Base-by-base conservation (phyloP, 2,329 filamentous ascomycete genomes). In the Clathrospora elynae region DNA sequence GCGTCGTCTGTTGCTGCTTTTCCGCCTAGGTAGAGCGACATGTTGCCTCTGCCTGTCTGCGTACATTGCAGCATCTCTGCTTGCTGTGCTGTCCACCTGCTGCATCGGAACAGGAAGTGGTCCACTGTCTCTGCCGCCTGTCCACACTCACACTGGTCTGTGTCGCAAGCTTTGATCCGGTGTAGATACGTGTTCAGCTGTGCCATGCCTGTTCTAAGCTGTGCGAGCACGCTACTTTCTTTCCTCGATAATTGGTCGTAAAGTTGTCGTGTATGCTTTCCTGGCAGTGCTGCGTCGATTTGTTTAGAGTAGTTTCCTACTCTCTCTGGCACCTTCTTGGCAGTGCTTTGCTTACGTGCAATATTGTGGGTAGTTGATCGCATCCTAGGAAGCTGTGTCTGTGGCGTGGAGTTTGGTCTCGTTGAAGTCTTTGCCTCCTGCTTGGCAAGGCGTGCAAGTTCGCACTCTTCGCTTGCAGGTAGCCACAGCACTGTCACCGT, bases 181-280 rank as follows among this genome's bases (percentile, higher is more conserved):
- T 46, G 16, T 35, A 24, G 42, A 32, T 46, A 46, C 26, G 36
- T 41, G 36, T 46, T 46, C 11, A 46, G 36, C 32, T 37, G 24
- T 41, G 36, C 42, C 26, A 46, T 46, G 31, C 42, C 42, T 46
- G 36, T 46, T 36, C 36, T 41, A 24, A 46, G 36, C 36, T 46
- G 42, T 10, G 42, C 25, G 22, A 46, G 42, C 10, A 46, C 36
- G 25, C 42, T 46, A 13, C 31, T 37, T 28, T 40, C 36, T 36
- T 46, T 46, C 23, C 32, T 35, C 26, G 24, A 41, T n/a, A 46
- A 31, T 26, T 25, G 14, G 32, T 46, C 31, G 19, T 46, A 46
- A 17, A 46, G 42, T 36, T 41, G 24, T 33, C 37, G 31, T 16
- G 31, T 46, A 11, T 46, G 31, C 36, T 46, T 46, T 46, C 42